phyloP scores from a whole-genome alignment of 1,139 yeast genomes.

The Candida buenavistaensis region DNA sequence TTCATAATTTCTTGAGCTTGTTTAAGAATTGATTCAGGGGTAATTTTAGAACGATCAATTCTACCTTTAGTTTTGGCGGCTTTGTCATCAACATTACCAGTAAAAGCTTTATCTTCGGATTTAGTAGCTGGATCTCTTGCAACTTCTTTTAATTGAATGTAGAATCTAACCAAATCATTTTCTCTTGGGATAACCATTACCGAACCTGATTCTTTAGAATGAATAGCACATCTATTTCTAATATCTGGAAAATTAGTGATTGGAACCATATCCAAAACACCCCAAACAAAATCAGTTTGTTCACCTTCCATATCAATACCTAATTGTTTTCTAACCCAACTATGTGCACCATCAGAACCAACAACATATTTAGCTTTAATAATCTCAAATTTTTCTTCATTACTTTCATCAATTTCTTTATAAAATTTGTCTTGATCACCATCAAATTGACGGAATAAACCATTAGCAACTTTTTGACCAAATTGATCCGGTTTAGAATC shows the following conservation, averaged over 20 bases:
- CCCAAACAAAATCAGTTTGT: conserved; percentile 35
- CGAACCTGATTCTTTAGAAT: conserved; percentile 29
- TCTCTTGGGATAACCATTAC: conserved; percentile 36
- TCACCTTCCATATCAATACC: conserved; percentile 29
- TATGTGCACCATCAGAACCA: conserved; percentile 38
- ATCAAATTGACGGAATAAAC: conserved; percentile 28
- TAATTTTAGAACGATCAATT: conserved; percentile 25
- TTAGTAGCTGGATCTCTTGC: conserved; percentile 18
- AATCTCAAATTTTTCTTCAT: conserved; percentile 14
- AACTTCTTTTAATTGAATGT: conserved; percentile 24
- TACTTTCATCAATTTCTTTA: conserved; percentile 9
- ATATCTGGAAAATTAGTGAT: conserved; percentile 36
- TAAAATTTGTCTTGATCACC: conserved; percentile 23
- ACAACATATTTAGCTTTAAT: conserved; percentile 32
- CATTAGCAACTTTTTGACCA: conserved; percentile 22
- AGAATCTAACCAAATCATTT: conserved; percentile 28
- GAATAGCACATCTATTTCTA: conserved; percentile 33
- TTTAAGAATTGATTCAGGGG: conserved; percentile 25
- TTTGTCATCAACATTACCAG: conserved; percentile 12
- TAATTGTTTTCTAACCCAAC: conserved; percentile 29
- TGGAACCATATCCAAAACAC: conserved; percentile 35
- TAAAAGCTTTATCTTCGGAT: conserved; percentile 5
- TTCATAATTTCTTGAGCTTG: conserved; percentile 27
- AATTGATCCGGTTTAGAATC: conserved; percentile 23
- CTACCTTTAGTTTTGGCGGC: conserved; percentile 17